Conservation (phyloP, 352 stramenopile genomes). For the Phytopythium litorale region DNA sequence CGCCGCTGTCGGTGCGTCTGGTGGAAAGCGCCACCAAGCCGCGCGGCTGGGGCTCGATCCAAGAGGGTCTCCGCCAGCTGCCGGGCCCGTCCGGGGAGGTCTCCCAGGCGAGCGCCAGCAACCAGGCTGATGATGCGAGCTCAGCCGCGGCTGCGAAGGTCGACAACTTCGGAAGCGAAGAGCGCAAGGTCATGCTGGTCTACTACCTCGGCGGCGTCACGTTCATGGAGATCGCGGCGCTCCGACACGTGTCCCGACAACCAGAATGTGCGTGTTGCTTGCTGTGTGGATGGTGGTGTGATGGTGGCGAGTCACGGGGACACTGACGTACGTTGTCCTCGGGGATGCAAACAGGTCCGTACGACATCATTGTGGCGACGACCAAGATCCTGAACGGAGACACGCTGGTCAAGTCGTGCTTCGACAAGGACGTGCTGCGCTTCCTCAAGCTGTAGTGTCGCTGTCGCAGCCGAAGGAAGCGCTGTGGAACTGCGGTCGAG, state of each 20-base stretch:
- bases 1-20: slow-evolving; percentile 91
- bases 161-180: slow-evolving; percentile 67
- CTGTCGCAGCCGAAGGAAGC: not conserved
- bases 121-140: slow-evolving; percentile 32
- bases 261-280: slow-evolving; percentile 80
- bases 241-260: slow-evolving; percentile 93
- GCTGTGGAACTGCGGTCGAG: not conserved
- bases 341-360: slow-evolving; percentile 43
- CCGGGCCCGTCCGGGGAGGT: slow-evolving; percentile 78
- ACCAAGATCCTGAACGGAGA: slow-evolving; percentile 91
- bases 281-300: not conserved
- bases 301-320: not conserved
- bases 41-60: slow-evolving; percentile 68
- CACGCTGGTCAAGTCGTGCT: slow-evolving; percentile 83
- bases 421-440: slow-evolving; percentile 78
- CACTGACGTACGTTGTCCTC: slow-evolving; percentile 9
- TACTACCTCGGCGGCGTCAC: slow-evolving; percentile 96
- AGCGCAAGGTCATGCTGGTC: slow-evolving; percentile 93
- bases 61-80: slow-evolving; percentile 82
- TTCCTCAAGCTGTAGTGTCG: slow-evolving; percentile 58
- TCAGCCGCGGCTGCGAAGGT: slow-evolving; percentile 37
- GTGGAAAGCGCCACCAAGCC: slow-evolving; percentile 87
- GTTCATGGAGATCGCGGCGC: slow-evolving; percentile 95
- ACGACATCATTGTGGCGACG: slow-evolving; percentile 92
- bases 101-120: slow-evolving; percentile 45